These are phyloP conservation scores for Cyberlindnera xylosilytica DNA, from an alignment of 805 yeast genomes.

Conservation along the genomic window DNA sequence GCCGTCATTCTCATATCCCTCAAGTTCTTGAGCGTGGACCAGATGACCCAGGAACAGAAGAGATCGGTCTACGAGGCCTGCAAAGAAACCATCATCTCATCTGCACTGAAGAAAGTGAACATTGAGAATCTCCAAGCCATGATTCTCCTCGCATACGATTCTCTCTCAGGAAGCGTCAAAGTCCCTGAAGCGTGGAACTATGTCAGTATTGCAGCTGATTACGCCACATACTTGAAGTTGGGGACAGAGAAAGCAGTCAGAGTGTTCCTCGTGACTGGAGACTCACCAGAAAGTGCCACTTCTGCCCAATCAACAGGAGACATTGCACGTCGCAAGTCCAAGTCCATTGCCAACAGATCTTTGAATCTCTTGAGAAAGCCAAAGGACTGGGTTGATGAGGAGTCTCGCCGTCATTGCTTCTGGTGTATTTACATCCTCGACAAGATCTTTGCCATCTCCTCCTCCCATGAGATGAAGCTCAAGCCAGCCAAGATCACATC, in stretches of 20 bases:
- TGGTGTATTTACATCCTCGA: slow-evolving; percentile 27
- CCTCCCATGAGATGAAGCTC: slow-evolving; percentile 25
- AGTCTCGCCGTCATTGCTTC: slow-evolving; percentile 26
- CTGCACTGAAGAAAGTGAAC: slow-evolving; percentile 20
- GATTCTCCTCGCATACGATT: slow-evolving; percentile 23
- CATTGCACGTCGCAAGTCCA: slow-evolving; percentile 16
- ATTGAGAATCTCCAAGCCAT: slow-evolving; percentile 23
- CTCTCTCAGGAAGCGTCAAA: slow-evolving; percentile 22
- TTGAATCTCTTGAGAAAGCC: slow-evolving; percentile 20
- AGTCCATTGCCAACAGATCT: slow-evolving; percentile 19
- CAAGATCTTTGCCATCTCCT: slow-evolving; percentile 23
- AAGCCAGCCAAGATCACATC: slow-evolving; percentile 18
- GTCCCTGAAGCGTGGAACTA: slow-evolving; percentile 28
- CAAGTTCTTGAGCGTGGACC: slow-evolving; percentile 21
- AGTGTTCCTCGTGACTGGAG: slow-evolving; percentile 11
- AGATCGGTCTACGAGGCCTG: slow-evolving; percentile 12
- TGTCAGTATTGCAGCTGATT: slow-evolving; percentile 27
- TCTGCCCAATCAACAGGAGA: slow-evolving; percentile 17
- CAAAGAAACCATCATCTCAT: slow-evolving; percentile 21
- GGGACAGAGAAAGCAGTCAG: slow-evolving; percentile 17
- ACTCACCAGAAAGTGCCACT: slow-evolving; percentile 20
- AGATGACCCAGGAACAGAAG: slow-evolving; percentile 15
- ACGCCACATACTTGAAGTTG: slow-evolving; percentile 24
- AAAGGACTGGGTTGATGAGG: slow-evolving; percentile 26
- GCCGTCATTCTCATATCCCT: slow-evolving; percentile 21